Percentiles rank a stretch among this genome's conserved stretches.
Evolutionary conservation across 2,329 filamentous ascomycete species (phyloP).

Genomic region (Aspergillus floridensis): DNA sequence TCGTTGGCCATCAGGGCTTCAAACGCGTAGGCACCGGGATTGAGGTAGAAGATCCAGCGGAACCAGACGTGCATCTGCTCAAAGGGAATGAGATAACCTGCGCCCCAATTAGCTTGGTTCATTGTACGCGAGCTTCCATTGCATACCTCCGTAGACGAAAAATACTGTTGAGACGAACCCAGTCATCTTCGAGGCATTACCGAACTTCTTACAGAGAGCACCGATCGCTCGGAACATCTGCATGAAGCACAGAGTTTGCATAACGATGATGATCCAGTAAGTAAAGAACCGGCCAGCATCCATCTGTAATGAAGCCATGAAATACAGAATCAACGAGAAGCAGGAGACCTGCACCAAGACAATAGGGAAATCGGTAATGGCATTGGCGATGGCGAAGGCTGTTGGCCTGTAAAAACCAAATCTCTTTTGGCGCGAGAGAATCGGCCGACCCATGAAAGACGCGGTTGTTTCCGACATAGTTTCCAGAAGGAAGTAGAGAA

Average conservation of each 20-base stretch:
- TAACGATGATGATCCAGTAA: conserved; percentile 53
- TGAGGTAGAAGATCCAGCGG: conserved; percentile 60
- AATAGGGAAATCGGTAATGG: conserved; percentile 55
- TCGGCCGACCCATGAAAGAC: conserved; percentile 62
- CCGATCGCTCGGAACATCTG: conserved; percentile 51
- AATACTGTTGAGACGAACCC: conserved; percentile 42
- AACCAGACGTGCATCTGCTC: conserved; percentile 62
- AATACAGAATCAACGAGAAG: conserved; percentile 61
- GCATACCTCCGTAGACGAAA: conserved; percentile 52
- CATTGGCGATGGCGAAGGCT: conserved; percentile 57
- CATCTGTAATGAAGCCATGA: conserved; percentile 54
- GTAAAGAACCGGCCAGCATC: conserved; percentile 61
- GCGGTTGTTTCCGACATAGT: conserved; percentile 58
- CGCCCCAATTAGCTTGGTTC: background rate
- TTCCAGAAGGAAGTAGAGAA: conserved; percentile 60
- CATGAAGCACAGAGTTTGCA: conserved; percentile 50
- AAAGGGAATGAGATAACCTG: conserved; percentile 60
- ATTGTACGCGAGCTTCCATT: background rate
- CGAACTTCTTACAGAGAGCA: conserved; percentile 46
- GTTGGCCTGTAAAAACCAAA: conserved; percentile 65
- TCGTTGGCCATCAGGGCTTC: conserved; percentile 68
- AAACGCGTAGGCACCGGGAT: conserved; percentile 66
- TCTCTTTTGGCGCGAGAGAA: conserved; percentile 65
- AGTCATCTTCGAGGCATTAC: conserved; percentile 47
- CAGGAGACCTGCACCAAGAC: conserved; percentile 55